A percentile compares a stretch with the other conserved stretches of the same genome.
Conservation (phyloP, 805 yeast genomes). For the Kluyveromyces dobzhanskii region DNA sequence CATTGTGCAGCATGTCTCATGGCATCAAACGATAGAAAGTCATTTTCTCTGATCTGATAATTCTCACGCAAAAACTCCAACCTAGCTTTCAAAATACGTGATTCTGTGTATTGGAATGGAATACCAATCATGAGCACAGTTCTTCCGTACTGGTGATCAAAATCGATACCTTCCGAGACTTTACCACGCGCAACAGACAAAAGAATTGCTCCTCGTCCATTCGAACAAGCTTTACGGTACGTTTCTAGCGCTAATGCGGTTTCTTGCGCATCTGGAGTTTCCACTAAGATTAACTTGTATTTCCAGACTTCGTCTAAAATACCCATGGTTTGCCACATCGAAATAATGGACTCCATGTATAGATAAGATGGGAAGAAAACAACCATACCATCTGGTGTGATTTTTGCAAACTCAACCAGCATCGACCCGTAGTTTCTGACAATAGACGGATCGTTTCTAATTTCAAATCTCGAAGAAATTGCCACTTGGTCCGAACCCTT, state of each 20-base stretch:
- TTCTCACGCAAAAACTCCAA: constrained; percentile 89
- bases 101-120: constrained; percentile 97
- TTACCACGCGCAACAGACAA: constrained; percentile 98
- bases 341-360: constrained; percentile 95
- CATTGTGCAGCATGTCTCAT: constrained; percentile 99
- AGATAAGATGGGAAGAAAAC: constrained; percentile 95
- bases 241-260: constrained; percentile 94
- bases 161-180: constrained; percentile 98
- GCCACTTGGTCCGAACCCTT: constrained; percentile 98
- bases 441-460: constrained; percentile 94
- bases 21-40: constrained; percentile 94
- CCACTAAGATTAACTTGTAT: constrained; percentile 87
- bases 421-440: constrained; percentile 94
- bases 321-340: constrained; percentile 99
- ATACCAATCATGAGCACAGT: constrained; percentile 98
- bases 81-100: constrained; percentile 90
- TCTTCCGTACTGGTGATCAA: constrained; percentile 96
- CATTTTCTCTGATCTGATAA: constrained; percentile 87
- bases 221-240: constrained; percentile 90
- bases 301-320: constrained; percentile 98
- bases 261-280: constrained; percentile 98
- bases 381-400: constrained; percentile 96
- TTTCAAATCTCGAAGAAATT: constrained; percentile 91
- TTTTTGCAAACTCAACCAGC: constrained; percentile 84
- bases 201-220: constrained; percentile 95